Evolutionary conservation across 352 stramenopile genomes (phyloP), one percentile per base, ranked within the genome.

Genomic region (Globisporangium ultimum): DNA sequence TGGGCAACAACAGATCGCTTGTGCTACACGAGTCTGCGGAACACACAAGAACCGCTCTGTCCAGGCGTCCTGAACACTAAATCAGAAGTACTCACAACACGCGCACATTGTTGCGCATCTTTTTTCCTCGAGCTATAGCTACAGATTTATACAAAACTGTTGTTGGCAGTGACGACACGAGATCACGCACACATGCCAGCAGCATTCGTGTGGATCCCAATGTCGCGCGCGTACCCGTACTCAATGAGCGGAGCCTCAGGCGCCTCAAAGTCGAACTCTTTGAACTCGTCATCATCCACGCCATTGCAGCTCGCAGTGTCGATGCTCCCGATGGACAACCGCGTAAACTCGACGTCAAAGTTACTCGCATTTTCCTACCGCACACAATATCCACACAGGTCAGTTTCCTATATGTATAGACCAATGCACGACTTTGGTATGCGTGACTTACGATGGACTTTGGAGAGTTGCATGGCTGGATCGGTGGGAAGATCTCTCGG

Each of bases 261-360:
- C 9, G 78, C 71, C 55, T 83, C 72, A 55, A 93, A 98, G 24
- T 95, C 95, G 61, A 98, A 98, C 3, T 82, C 87, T 41, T 74
- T 76, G 50, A 98, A 97, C 28, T 36, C 28, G 2, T 92, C 79
- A 48, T 94, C 82, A 36, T 61, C 66, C 17, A 69, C 58, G n/a
- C 63, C 59, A 51, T 46, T 58, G 21, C 18, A 50, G 18, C 57
- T 63, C 5, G 62, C 47, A 22, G 67, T 76, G 48, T 80, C 73
- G 52, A 78, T 49, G 36, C 70, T 76, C 34, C 70, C 71, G 12
- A 89, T 58, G 8, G 88, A 78, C 10, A 84, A 59, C 13, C 66
- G 61, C 4, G 88, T 96, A 65, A 96, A 97, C 58, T 97, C 87
- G 24, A 78, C 61, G 50, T 91, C 74, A 61, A 98, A 95, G 55